Percentiles rank a stretch among this genome's conserved stretches.
Evolutionary conservation across 176 grass and related monocot species (phyloP).

Genomic region (Aechmea fasciata): DNA sequence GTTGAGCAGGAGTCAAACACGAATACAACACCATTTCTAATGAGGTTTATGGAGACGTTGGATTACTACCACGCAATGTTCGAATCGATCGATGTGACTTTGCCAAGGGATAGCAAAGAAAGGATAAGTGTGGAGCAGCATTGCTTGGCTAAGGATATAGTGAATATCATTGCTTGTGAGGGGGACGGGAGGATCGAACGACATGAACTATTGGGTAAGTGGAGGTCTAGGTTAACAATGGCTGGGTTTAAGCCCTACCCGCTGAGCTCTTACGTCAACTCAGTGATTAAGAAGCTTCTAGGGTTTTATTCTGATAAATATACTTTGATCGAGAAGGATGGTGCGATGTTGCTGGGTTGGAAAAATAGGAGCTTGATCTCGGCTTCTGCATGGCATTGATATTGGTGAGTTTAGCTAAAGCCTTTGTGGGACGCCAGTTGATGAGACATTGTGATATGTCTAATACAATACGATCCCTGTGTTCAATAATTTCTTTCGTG

Average conservation of each 20-base stretch:
- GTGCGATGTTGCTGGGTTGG: conserved; percentile 78
- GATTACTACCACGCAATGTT: conserved; percentile 95
- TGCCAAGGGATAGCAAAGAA: conserved; percentile 59
- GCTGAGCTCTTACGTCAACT: conserved; percentile 80
- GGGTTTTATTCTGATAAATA: conserved; percentile 76
- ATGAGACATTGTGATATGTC: neutral
- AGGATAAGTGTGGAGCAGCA: conserved; percentile 93
- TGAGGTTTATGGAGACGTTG: conserved; percentile 70
- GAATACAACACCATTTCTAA: conserved; percentile 84
- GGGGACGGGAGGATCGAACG: conserved; percentile 82
- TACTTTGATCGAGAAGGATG: conserved; percentile 78
- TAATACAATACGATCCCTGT: too few species aligned
- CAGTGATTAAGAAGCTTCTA: conserved; percentile 78
- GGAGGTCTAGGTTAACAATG: conserved; percentile 89
- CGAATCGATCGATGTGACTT: conserved; percentile 63
- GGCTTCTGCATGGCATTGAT: conserved; percentile 85
- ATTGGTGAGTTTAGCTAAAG: neutral
- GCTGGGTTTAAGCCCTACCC: conserved; percentile 85
- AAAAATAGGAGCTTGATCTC: conserved; percentile 93
- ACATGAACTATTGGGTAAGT: conserved; percentile 91
- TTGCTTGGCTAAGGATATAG: conserved; percentile 90
- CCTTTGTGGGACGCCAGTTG: neutral
- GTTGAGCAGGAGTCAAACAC: conserved; percentile 98
- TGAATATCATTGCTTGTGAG: conserved; percentile 92
- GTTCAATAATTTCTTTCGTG: too few species aligned